phyloP scores from a whole-genome alignment of 805 yeast species.

The Wickerhamiella musiphila region DNA sequence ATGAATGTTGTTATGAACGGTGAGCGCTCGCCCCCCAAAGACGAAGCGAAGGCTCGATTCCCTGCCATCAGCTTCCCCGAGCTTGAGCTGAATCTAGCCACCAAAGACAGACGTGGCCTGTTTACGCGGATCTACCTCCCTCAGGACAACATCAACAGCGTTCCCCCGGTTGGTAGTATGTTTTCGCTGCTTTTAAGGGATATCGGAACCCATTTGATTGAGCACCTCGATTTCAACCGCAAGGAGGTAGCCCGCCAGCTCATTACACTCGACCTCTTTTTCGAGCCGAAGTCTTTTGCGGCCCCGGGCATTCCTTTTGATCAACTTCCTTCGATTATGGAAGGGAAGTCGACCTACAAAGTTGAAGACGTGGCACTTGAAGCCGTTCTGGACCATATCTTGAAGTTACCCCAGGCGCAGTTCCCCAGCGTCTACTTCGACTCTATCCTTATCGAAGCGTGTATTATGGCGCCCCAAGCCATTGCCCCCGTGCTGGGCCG shows the following conservation, averaged over 20 bases:
- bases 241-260: slow-evolving; percentile 74
- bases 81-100: slow-evolving; percentile 1
- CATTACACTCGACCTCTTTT: slow-evolving; percentile 53
- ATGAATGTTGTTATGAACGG: slow-evolving; percentile 3
- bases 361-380: slow-evolving; percentile 83
- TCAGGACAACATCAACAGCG: slow-evolving; percentile 41
- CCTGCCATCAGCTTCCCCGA: slow-evolving; percentile 22
- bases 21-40: slow-evolving; percentile 1
- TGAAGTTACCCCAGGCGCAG: slow-evolving; percentile 51
- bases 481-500: slow-evolving; percentile 93
- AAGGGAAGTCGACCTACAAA: slow-evolving; percentile 54
- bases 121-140: slow-evolving; percentile 11
- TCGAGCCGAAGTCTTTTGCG: slow-evolving; percentile 47
- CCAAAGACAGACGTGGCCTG: no score
- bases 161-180: slow-evolving; percentile 35
- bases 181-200: slow-evolving; percentile 57
- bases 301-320: slow-evolving; percentile 66
- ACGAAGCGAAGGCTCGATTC: slow-evolving; percentile 12
- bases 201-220: slow-evolving; percentile 52
- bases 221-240: slow-evolving; percentile 75
- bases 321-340: slow-evolving; percentile 30
- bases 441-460: slow-evolving; percentile 70
- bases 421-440: slow-evolving; percentile 66
- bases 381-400: slow-evolving; percentile 57
- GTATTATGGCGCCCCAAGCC: slow-evolving; percentile 61